Conservation (phyloP, 179 eudicot genomes). For the Vitellaria paradoxa region DNA sequence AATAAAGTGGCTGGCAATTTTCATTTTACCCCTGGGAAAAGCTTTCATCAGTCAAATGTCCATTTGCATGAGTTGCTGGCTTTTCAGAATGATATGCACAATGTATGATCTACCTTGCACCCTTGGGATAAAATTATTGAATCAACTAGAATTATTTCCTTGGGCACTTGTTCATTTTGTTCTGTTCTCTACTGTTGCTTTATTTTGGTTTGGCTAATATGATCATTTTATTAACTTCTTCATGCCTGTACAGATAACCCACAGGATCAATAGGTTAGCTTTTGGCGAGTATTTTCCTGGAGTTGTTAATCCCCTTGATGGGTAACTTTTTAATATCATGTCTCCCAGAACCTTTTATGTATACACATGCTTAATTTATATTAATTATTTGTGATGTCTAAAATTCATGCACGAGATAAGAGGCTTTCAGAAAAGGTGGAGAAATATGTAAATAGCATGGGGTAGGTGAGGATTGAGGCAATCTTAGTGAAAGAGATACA, state of each 20-base stretch:
- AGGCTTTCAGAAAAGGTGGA: not conserved
- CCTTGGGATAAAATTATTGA: not conserved
- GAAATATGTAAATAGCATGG: not conserved
- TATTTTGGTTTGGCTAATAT: not conserved
- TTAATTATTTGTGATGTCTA: not conserved
- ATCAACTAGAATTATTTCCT: not conserved
- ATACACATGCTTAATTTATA: slow-evolving; percentile 1
- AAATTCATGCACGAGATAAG: not conserved
- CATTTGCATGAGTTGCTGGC: slow-evolving; percentile 45
- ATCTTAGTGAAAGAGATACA: not conserved
- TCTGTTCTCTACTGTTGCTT: not conserved
- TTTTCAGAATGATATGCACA: slow-evolving; percentile 53
- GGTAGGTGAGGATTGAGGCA: not conserved
- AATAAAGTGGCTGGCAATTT: slow-evolving; percentile 95
- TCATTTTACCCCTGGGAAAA: slow-evolving; percentile 87
- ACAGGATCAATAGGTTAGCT: slow-evolving; percentile 72
- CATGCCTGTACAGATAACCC: slow-evolving; percentile 61
- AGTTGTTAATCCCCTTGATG: slow-evolving; percentile 71
- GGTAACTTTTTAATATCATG: slow-evolving; percentile 37
- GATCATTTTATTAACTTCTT: slow-evolving; percentile 9
- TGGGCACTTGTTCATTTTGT: not conserved
- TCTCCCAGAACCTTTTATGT: slow-evolving; percentile 1
- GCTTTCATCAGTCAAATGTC: slow-evolving; percentile 68
- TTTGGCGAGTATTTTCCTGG: slow-evolving; percentile 91
- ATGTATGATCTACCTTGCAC: slow-evolving; percentile 44